Base-by-base conservation (phyloP, 345 rosid genomes). In the Sisymbrium irio region DNA sequence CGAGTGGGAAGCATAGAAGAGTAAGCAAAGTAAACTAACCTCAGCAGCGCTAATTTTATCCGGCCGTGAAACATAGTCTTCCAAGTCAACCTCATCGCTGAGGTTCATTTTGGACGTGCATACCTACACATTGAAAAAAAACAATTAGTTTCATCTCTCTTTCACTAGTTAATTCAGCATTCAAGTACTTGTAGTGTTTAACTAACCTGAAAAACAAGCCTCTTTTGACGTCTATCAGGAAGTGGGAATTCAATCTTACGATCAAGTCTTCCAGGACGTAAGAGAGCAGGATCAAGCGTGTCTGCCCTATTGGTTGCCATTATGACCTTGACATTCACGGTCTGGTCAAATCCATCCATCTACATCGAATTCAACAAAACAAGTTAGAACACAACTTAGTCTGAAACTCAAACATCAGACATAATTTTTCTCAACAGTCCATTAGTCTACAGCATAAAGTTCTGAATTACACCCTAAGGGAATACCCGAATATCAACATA, bases 1-100 rank as follows among this genome's bases (percentile, higher is more conserved):
- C 20, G 15, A 30, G 18, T 12, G 9, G 51, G 45, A 46, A 49
- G 49, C 3, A 65, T 37, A 65, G 9, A 71, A 53, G n/a, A 71
- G 46, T 15, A 73, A 47, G 71, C 5, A 64, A 78, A 55, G 27
- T 19, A 47, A 66, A 85, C 93, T 63, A 73, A 95, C 99, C 96
- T 95, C 99, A 42, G 99, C 97, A 83, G 99, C 99, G 71, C 99
- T 95, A 66, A 95, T 95, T 87, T 92, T 95, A 77, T 95, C 99
- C 7, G 99, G 99, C 17, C 97, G 85, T 73, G 97, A 95, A 65
- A 95, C 97, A 79, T 89, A 95, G 85, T 95, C 99, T 78, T 95
- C 99, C 87, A 95, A 82, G 82, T 95, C 99, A 62, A 90, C 97
- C 88, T 95, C 97, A 74, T 95, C 99, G 64, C 99, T 63, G 42